Percentiles rank a stretch among this genome's conserved stretches.
Evolutionary conservation across 1,284 basidiomycete genomes (phyloP).

Genomic region (Ustilago crameri): DNA sequence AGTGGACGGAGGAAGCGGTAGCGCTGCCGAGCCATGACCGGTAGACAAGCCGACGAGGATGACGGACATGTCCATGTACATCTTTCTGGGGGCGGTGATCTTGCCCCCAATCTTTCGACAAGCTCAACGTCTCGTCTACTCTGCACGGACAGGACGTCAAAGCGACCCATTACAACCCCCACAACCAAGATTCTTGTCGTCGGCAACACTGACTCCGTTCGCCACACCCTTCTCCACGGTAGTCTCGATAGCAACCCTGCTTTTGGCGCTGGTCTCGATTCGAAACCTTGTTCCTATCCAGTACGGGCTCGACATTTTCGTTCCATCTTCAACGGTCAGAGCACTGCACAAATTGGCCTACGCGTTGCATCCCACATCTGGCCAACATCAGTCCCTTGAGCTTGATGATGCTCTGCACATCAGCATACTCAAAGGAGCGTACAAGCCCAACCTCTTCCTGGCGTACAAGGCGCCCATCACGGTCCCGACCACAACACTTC

Average conservation of each 20-base stretch:
- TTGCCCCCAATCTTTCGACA: slow-evolving; percentile 36
- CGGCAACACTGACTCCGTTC: slow-evolving; percentile 27
- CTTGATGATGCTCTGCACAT: slow-evolving; percentile 22
- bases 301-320: slow-evolving; percentile 38
- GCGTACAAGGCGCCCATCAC: slow-evolving; percentile 37
- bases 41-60: not conserved
- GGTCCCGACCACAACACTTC: slow-evolving; percentile 37
- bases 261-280: slow-evolving; percentile 22
- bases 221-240: slow-evolving; percentile 27
- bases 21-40: no score
- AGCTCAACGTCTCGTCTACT: slow-evolving; percentile 13
- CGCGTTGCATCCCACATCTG: slow-evolving; percentile 22
- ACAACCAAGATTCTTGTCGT: slow-evolving; percentile 13
- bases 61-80: slow-evolving; percentile 25
- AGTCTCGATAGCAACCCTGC: slow-evolving; percentile 11
- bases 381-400: not conserved
- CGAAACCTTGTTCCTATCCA: slow-evolving; percentile 32
- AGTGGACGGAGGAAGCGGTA: no score
- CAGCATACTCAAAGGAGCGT: slow-evolving; percentile 29
- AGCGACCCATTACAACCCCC: slow-evolving; percentile 8
- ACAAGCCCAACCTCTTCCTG: slow-evolving; percentile 42
- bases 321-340: slow-evolving; percentile 20
- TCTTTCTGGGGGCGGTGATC: slow-evolving; percentile 31
- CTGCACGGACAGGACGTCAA: slow-evolving; percentile 6
- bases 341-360: slow-evolving; percentile 10